A percentile compares a stretch with the other conserved stretches of the same genome.
phyloP scores from a whole-genome alignment of 2,329 filamentous ascomycete species.

The Phialophora macrospora region DNA sequence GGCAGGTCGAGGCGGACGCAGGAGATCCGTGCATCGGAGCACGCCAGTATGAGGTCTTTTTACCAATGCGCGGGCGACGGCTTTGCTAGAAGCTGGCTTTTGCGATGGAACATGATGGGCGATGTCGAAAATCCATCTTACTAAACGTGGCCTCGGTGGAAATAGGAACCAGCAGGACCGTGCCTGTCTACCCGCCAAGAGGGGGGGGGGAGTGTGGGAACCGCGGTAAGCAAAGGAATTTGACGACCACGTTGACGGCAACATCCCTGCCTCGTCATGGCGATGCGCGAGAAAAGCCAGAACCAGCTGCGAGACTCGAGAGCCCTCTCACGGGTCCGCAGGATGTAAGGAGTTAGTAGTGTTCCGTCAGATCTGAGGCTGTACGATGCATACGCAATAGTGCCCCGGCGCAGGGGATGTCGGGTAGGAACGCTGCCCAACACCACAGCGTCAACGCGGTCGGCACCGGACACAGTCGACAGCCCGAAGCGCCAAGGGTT shows the following conservation, averaged over 20 bases:
- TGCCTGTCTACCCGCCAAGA: neutral
- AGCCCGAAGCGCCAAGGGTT: neutral
- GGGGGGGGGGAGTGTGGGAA: neutral
- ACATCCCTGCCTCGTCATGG: neutral
- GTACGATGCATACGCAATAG: neutral
- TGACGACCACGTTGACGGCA: neutral
- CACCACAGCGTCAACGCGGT: neutral
- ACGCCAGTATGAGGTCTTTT: slow-evolving; percentile 21
- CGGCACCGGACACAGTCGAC: neutral
- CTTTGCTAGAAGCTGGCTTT: neutral
- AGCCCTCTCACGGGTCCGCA: no score
- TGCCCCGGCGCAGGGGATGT: neutral
- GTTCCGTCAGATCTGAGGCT: neutral
- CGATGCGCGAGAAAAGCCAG: neutral
- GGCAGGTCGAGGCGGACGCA: neutral
- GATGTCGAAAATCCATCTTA: neutral
- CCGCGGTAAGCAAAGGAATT: neutral
- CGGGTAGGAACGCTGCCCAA: slow-evolving; percentile 1
- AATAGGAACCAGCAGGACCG: slow-evolving; percentile 7
- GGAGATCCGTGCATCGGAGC: neutral
- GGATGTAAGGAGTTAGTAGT: neutral
- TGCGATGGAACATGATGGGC: neutral
- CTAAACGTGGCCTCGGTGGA: slow-evolving; percentile 5
- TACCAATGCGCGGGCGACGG: neutral
- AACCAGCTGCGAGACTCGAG: neutral